phyloP scores from a whole-genome alignment of 805 yeast species.

The Teunomyces barrocoloradensis region DNA sequence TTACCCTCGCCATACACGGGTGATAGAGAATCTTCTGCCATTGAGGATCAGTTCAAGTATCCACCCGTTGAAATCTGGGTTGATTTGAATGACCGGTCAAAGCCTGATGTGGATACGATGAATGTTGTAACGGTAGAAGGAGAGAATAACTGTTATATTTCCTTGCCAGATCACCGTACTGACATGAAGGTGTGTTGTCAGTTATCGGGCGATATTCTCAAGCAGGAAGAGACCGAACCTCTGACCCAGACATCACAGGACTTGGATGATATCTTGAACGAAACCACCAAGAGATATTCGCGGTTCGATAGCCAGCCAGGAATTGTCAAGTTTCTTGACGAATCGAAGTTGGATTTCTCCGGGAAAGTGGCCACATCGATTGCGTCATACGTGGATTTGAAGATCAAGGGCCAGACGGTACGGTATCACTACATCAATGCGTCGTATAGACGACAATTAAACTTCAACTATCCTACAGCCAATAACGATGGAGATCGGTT shows the following conservation, averaged over 20 bases:
- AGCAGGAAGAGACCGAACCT: conserved; percentile 11
- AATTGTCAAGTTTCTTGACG: conserved; percentile 36
- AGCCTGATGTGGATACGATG: conserved; percentile 37
- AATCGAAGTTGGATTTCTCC: conserved; percentile 39
- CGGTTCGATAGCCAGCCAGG: conserved; percentile 41
- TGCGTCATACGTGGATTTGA: conserved; percentile 38
- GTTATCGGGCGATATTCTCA: conserved; percentile 31
- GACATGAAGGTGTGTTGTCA: conserved; percentile 48
- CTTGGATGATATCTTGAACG: conserved; percentile 15
- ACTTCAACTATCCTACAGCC: conserved; percentile 29
- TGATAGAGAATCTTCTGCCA: conserved; percentile 6
- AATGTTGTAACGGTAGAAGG: conserved; percentile 44
- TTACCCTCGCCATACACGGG: conserved; percentile 40
- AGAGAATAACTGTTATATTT: conserved; percentile 41
- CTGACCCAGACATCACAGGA: conserved; percentile 4
- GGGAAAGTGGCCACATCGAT: conserved; percentile 34
- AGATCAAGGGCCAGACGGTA: conserved; percentile 36
- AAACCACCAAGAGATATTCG: conserved; percentile 24
- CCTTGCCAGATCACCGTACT: conserved; percentile 38
- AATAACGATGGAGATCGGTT: conserved; percentile 19
- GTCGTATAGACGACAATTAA: conserved; percentile 45
- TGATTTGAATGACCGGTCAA: conserved; percentile 36
- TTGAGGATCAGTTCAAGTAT: conserved; percentile 22
- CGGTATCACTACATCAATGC: conserved; percentile 45
- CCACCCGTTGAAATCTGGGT: conserved; percentile 62